Percentiles rank a stretch among this genome's conserved stretches.
Evolutionary conservation across 106 monocot species (phyloP).

Genomic region (Xerophyta viscosa): DNA sequence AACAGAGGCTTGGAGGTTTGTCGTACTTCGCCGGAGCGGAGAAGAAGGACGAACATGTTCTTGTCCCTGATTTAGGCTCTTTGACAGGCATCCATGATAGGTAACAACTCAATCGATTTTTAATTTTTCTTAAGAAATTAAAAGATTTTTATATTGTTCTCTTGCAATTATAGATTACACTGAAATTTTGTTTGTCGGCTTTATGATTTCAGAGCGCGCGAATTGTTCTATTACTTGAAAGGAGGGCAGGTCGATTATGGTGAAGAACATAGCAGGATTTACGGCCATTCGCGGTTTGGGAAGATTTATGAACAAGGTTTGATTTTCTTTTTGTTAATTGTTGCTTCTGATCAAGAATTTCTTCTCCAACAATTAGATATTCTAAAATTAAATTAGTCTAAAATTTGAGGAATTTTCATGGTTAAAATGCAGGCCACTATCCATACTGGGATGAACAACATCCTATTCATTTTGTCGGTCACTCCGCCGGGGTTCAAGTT

Average conservation of each 20-base stretch:
- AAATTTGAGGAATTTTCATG: too few relatives aligned
- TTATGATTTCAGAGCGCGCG: slow-evolving; percentile 55
- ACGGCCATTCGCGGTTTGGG: slow-evolving; percentile 61
- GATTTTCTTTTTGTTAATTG: too few relatives aligned
- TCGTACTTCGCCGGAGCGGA: slow-evolving; percentile 88
- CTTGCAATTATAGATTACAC: not conserved
- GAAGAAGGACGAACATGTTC: slow-evolving; percentile 76
- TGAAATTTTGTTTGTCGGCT: not conserved
- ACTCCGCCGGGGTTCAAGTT: slow-evolving; percentile 82
- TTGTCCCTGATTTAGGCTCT: slow-evolving; percentile 87
- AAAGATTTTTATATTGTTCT: not conserved
- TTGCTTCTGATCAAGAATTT: too few relatives aligned
- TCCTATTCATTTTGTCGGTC: slow-evolving; percentile 80
- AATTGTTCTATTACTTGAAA: slow-evolving; percentile 87
- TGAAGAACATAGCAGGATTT: slow-evolving; percentile 68
- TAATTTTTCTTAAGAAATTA: too few relatives aligned
- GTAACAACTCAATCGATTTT: too few relatives aligned
- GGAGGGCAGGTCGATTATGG: slow-evolving; percentile 88
- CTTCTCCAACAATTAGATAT: too few relatives aligned
- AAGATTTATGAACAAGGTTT: slow-evolving; percentile 53
- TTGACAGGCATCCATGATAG: slow-evolving; percentile 81
- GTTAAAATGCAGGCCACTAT: slow-evolving; percentile 46
- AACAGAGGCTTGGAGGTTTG: slow-evolving; percentile 71
- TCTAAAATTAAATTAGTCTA: too few relatives aligned
- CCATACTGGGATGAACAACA: slow-evolving; percentile 70